Base-by-base conservation (phyloP, 352 stramenopile species). In the Globisporangium takayamanum region DNA sequence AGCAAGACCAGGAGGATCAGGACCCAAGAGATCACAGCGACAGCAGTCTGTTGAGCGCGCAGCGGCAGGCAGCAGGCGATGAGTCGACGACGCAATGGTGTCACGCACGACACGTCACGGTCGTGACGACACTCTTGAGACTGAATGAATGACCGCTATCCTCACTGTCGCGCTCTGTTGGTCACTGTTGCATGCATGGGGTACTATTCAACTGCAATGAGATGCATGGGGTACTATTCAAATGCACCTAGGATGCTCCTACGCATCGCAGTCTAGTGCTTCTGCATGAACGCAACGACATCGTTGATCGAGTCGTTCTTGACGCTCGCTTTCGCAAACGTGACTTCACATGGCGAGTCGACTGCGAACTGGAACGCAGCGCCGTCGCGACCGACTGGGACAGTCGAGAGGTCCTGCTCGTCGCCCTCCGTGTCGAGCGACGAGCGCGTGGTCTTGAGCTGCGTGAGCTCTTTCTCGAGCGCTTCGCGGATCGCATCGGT, bases 391-490 rank as follows among this genome's bases (percentile, higher is more conserved):
- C 85, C 85, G 12, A 95, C 80, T 3, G 85, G 85, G 39, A 95
- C 80, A 16, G 70, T 74, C 10, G 68, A 76, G 37, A 73, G 63
- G 53, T 89, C 80, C 60, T 92, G 78, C 3, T 92, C 83, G 42
- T 94, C 82, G 50, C 82, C 84, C 42, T 94, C 81, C 10, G 75
- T 85, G 64, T 95, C 85, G 12, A 95, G 69, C 44, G 85, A 95
- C 64, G 82, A 90, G 63, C 85, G 85, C 30, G 85, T 95, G 48
- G 70, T 87, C 74, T 95, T 95, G 39, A 95, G 72, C 58, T 94
- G 78, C 37, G 80, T 92, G 50, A 94, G 63, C 55, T 94, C 85
- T 57, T 90, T 87, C 66, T 94, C 80, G 12, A 94, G 69, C 33
- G 76, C 72, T 18, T 78, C 71, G 47, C 80, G 70, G 46, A 94